Conservation (phyloP, 805 yeast genomes). For the Phaffomyces antillensis region DNA sequence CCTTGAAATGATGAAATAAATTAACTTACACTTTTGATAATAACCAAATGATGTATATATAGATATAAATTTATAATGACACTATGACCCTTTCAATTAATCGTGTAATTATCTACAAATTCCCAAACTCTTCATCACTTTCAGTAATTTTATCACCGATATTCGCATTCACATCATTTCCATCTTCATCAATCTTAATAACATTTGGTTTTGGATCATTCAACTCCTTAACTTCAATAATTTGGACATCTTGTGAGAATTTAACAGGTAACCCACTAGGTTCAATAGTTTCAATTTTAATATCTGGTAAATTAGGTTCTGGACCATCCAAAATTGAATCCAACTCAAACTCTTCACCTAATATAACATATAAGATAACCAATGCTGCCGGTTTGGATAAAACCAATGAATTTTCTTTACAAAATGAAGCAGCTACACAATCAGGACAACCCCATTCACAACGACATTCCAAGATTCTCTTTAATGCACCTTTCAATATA, state of each 20-base stretch:
- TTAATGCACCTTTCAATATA: slow-evolving; percentile 52
- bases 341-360: slow-evolving; percentile 46
- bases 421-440: slow-evolving; percentile 78
- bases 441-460: slow-evolving; percentile 67
- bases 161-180: not conserved
- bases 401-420: slow-evolving; percentile 77
- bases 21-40: not conserved
- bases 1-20: not conserved
- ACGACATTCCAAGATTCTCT: slow-evolving; percentile 54
- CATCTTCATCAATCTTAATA: slow-evolving; percentile 5
- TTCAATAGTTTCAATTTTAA: slow-evolving; percentile 60
- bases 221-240: slow-evolving; percentile 30
- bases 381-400: slow-evolving; percentile 82
- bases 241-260: slow-evolving; percentile 54
- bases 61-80: too few relatives aligned
- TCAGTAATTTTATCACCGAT: not conserved
- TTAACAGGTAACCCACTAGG: slow-evolving; percentile 50
- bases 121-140: slow-evolving; percentile 6
- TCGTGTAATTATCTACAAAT: not conserved
- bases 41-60: not conserved
- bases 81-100: not conserved
- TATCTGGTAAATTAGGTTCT: slow-evolving; percentile 65
- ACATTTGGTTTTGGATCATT: not conserved
- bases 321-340: slow-evolving; percentile 58
- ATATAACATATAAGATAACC: slow-evolving; percentile 54